Base-by-base conservation (phyloP, 2,329 filamentous ascomycete species). In the Pezicula neosporulosa region DNA sequence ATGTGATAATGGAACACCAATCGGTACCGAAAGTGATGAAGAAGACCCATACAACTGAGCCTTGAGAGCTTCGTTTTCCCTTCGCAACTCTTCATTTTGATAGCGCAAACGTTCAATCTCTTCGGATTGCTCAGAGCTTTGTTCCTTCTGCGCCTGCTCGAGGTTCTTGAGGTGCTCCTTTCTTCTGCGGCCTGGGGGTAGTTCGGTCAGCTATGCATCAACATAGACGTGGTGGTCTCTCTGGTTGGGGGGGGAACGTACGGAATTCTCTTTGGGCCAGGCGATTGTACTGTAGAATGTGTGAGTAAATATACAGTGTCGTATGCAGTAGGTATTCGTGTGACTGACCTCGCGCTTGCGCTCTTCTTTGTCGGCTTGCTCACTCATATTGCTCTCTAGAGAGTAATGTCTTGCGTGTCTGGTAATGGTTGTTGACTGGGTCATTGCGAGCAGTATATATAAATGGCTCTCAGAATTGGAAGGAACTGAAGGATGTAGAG, bases 211-310 rank as follows among this genome's bases (percentile, higher is more conserved):
- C 18, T 12, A 44, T 30, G 10, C 47, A 30, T 18, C 28, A 28
- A 35, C 30, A 19, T 3, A 45, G 19, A 37, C n/a, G 28, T 24
- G 9, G 24, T 36, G 48, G 44, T 18, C 42, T 15, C 15, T 48
- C 49, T 39, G 42, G 24, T 42, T 33, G 21, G 19, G 42, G 41
- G n/a, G 28, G 47, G 37, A 38, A 60, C 70, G 58, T 70, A 73
- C 71, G 69, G 56, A 74, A 74, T 56, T 73, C 69, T 57, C 71
- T 60, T 51, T 74, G 71, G 44, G 71, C 71, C 56, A 73, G 68
- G 44, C 71, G 66, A 53, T 74, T 74, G 57, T 68, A 68, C 66
- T 68, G 21, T 16, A 49, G 9, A 15, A 9, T 24, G 24, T n/a
- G 8, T 47, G 18, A 48, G 49, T 21, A 47, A 44, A 44, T 38